Evolutionary conservation across 768 basidiomycete species (phyloP), one percentile per base, ranked within the genome.

Genomic region (Phaeolepiota aurea): DNA sequence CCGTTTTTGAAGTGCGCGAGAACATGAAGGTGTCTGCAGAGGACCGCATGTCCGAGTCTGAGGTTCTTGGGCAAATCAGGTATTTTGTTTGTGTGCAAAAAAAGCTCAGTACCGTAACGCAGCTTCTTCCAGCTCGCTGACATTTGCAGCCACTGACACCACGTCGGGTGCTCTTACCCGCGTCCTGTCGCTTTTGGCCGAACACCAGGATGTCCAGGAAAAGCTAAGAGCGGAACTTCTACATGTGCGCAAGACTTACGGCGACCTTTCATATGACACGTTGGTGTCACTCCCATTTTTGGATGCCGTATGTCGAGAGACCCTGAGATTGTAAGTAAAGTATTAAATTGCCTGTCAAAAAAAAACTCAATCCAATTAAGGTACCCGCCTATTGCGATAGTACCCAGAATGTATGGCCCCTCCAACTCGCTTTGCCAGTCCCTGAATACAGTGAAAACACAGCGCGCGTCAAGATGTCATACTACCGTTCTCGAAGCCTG

Each of bases 291-390:
- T 64, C 9, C 60, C 61, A 2, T 59, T 56, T 23, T 50, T 66
- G 20, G 65, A 65, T 40, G 62, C 57, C 1, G 47, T 68, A 11
- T 56, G 61, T 37, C 52, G 59, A 20, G 61, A 61, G 47, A 63
- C 56, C 20, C 61, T 58, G 32, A 55, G 56, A 13, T 38, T 64
- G 50, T 58, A 35, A 21, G 51, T 47, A 5, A 35, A n/a, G 7
- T 28, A 7, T 7, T n/a, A 28, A 7, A 28, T 28, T 28, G 7
- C 25, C n/a, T n/a, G 25, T 28, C n/a, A n/a, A n/a, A 28, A 28
- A 7, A n/a, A 7, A 7, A 7, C 25, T 28, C 7, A 28, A 28
- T 28, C 25, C 25, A 7, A n/a, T 35, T 7, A 9, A 35, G 33
- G 16, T 35, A 7, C 16, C 7, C 33, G 12, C 33, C 33, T 14